phyloP scores from a whole-genome alignment of 768 basidiomycete genomes.

The Solioccasus polychromus region DNA sequence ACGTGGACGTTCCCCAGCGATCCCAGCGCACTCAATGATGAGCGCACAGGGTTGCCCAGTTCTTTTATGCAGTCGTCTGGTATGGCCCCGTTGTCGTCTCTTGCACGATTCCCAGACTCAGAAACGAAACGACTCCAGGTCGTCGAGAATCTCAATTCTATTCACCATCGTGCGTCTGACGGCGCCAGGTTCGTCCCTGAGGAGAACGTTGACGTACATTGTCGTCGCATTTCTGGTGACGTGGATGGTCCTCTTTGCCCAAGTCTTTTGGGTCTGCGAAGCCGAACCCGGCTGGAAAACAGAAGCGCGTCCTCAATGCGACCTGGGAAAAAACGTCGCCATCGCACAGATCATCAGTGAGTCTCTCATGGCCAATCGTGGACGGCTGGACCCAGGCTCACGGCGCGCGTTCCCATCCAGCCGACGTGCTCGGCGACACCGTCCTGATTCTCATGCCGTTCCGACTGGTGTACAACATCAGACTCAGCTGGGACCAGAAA shows the following conservation, averaged over 20 bases:
- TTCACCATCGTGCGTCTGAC: constrained; percentile 5
- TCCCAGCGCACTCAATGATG: too few species aligned
- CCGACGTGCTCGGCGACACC: constrained; percentile 3
- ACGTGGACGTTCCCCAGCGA: too few species aligned
- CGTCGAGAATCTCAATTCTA: too few species aligned
- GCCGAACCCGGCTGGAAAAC: constrained; percentile 4
- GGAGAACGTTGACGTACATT: background rate
- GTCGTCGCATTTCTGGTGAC: too few species aligned
- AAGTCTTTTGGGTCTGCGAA: constrained; percentile 5
- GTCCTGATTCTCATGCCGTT: constrained; percentile 1
- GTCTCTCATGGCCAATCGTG: too few species aligned
- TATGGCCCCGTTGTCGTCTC: background rate
- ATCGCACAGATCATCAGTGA: too few species aligned
- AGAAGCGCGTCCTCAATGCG: too few species aligned
- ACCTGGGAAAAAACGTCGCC: too few species aligned
- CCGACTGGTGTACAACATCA: background rate
- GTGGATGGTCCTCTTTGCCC: constrained; percentile 5
- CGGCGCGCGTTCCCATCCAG: background rate
- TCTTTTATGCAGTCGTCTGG: constrained; percentile 7
- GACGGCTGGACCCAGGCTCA: too few species aligned
- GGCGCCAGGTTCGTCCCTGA: background rate
- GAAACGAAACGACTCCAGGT: too few species aligned
- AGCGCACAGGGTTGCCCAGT: constrained; percentile 3
- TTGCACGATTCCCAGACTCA: too few species aligned
- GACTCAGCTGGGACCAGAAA: background rate